Percentiles rank a stretch among this genome's conserved stretches.
These are phyloP conservation scores for Fusarium lyarnte DNA, from an alignment of 2,329 filamentous ascomycete genomes.

Conservation along the genomic window DNA sequence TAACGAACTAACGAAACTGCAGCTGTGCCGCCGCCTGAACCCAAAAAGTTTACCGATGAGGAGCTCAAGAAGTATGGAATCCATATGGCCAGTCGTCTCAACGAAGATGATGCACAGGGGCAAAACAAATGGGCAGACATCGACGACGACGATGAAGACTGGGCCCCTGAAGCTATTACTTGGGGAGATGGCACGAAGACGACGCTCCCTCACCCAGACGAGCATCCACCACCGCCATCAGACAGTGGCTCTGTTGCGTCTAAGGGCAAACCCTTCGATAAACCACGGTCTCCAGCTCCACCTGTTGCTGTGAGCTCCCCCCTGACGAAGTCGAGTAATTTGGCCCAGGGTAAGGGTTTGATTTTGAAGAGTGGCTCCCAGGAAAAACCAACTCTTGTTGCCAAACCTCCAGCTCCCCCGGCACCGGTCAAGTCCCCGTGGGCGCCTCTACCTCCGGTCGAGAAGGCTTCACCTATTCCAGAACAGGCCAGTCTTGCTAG, in stretches of 20 bases:
- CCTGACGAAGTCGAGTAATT: slow-evolving; percentile 55
- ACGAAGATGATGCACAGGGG: slow-evolving; percentile 77
- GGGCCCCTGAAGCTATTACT: slow-evolving; percentile 84
- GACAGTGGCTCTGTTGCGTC: slow-evolving; percentile 40
- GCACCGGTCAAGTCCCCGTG: slow-evolving; percentile 88
- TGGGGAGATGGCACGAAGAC: slow-evolving; percentile 92
- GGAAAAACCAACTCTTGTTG: slow-evolving; percentile 77
- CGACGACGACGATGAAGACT: slow-evolving; percentile 88
- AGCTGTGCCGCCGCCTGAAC: slow-evolving; percentile 73
- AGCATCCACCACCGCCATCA: slow-evolving; percentile 49
- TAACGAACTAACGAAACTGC: slow-evolving; percentile 33
- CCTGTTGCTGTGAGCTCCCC: slow-evolving; percentile 50
- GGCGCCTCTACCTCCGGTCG: slow-evolving; percentile 86
- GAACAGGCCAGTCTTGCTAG: slow-evolving; percentile 62
- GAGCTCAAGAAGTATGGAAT: slow-evolving; percentile 89
- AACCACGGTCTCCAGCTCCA: slow-evolving; percentile 57
- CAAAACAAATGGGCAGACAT: slow-evolving; percentile 91
- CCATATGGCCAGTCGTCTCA: slow-evolving; percentile 81
- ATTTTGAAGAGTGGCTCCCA: slow-evolving; percentile 71
- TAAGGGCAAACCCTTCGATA: slow-evolving; percentile 48
- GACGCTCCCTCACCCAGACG: slow-evolving; percentile 72
- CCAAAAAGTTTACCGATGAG: slow-evolving; percentile 86
- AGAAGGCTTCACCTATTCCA: slow-evolving; percentile 77
- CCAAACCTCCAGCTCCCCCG: slow-evolving; percentile 74
- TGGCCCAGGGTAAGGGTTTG: slow-evolving; percentile 67